A percentile compares a stretch with the other conserved stretches of the same genome.
These are phyloP conservation scores for Fusarium stilboides DNA, from an alignment of 2,329 filamentous ascomycete genomes.

Conservation along the genomic window DNA sequence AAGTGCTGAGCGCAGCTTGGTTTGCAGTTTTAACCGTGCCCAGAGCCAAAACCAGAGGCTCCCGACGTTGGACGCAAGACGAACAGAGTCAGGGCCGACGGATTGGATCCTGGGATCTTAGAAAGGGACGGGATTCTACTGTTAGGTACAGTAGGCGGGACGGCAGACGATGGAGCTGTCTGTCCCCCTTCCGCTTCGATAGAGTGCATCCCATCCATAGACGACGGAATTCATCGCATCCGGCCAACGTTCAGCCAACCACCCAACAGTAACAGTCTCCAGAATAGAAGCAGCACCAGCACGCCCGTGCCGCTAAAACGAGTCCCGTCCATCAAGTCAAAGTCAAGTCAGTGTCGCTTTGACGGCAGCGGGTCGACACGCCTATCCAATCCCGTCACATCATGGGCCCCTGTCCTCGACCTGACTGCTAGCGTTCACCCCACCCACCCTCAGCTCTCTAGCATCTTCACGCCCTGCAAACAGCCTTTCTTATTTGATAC, in stretches of 20 bases:
- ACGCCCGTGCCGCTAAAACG: conserved; percentile 15
- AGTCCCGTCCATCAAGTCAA: conserved; percentile 26
- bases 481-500: not conserved
- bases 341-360: conserved; percentile 36
- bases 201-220: not conserved
- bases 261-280: conserved; percentile 18
- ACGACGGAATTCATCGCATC: conserved; percentile 41
- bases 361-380: conserved; percentile 33
- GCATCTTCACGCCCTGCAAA: conserved; percentile 9
- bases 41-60: conserved; percentile 5
- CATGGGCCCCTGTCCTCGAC: not conserved
- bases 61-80: not conserved
- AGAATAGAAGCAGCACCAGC: not conserved
- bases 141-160: not conserved
- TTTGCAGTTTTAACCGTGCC: conserved; percentile 20
- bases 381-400: conserved; percentile 35
- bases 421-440: conserved; percentile 9
- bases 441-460: not conserved
- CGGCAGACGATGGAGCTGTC: not conserved
- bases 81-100: conserved; percentile 6
- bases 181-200: too few relatives aligned
- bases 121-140: not conserved
- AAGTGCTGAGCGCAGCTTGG: conserved; percentile 3
- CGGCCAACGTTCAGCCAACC: conserved; percentile 42
- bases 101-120: conserved; percentile 16